These are phyloP conservation scores for Cercospora zeae-maydis DNA, from an alignment of 2,329 filamentous ascomycete genomes.

Conservation along the genomic window DNA sequence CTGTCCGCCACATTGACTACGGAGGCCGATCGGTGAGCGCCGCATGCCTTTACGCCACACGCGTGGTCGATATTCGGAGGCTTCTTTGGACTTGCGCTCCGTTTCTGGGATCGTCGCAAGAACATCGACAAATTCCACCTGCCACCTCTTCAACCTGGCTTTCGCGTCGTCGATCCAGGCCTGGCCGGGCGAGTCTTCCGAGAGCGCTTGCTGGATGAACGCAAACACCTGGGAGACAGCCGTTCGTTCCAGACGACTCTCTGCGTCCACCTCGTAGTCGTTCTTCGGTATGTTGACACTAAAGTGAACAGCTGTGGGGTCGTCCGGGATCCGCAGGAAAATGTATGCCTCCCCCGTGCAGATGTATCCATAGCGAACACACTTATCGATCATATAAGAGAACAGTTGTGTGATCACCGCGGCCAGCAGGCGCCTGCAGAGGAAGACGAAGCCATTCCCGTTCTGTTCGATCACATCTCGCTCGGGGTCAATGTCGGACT, in stretches of 20 bases:
- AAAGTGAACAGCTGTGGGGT: conserved; percentile 2
- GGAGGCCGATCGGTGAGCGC: background rate
- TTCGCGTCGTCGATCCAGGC: conserved; percentile 1
- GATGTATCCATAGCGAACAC: conserved; percentile 13
- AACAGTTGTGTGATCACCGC: conserved; percentile 16
- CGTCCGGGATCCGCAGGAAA: conserved; percentile 11
- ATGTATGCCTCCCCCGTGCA: conserved; percentile 13
- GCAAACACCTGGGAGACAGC: conserved; percentile 12
- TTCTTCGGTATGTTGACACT: background rate
- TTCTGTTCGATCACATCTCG: conserved; percentile 12
- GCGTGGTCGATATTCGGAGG: background rate
- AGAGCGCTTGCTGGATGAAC: conserved; percentile 8
- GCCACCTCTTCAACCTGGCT: conserved; percentile 1
- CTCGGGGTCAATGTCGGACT: background rate
- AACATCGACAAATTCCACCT: conserved; percentile 9
- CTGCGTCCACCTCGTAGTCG: background rate
- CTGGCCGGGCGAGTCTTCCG: conserved; percentile 1
- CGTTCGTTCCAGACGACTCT: conserved; percentile 9
- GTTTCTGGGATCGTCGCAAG: conserved; percentile 1
- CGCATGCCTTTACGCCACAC: background rate
- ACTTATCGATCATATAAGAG: conserved; percentile 18
- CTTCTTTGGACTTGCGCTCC: conserved; percentile 2
- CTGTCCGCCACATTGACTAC: background rate
- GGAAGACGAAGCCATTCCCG: conserved; percentile 3
- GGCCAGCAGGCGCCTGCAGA: conserved; percentile 12